phyloP scores from a whole-genome alignment of 495 filamentous ascomycete genomes.

The Penicillium parvum region DNA sequence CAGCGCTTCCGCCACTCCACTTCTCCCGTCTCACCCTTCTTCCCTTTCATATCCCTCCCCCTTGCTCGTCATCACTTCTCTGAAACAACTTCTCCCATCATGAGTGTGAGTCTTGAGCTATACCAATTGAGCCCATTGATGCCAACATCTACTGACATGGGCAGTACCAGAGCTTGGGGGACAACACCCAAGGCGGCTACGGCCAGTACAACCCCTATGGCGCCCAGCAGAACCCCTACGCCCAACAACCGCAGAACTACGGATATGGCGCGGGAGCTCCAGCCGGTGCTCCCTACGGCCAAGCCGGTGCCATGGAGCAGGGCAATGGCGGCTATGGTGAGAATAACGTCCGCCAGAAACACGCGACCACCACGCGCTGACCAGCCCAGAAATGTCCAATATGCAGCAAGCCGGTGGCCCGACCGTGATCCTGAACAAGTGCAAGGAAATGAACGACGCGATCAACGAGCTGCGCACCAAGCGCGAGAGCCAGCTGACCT shows the following conservation, averaged over 20 bases:
- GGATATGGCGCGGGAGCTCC: slow-evolving; percentile 41
- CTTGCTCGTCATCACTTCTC: neutral
- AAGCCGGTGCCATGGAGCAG: slow-evolving; percentile 39
- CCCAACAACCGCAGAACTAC: slow-evolving; percentile 35
- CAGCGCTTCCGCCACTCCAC: slow-evolving; percentile 23
- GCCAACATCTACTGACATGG: slow-evolving; percentile 6
- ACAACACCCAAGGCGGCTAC: slow-evolving; percentile 44
- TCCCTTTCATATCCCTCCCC: slow-evolving; percentile 8
- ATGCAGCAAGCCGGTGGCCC: slow-evolving; percentile 56
- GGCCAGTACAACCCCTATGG: slow-evolving; percentile 61
- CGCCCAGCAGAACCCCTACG: slow-evolving; percentile 45
- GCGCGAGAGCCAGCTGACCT: slow-evolving; percentile 34
- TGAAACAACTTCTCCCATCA: slow-evolving; percentile 16
- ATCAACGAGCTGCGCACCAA: slow-evolving; percentile 48
- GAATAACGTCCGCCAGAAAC: slow-evolving; percentile 1
- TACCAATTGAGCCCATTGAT: neutral
- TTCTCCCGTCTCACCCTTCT: slow-evolving; percentile 26
- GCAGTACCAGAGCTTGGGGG: slow-evolving; percentile 33
- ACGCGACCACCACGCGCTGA: slow-evolving; percentile 5
- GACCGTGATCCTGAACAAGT: slow-evolving; percentile 77
- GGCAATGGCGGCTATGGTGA: slow-evolving; percentile 43
- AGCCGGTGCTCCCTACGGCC: too few relatives aligned
- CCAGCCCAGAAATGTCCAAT: slow-evolving; percentile 58
- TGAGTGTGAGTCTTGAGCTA: slow-evolving; percentile 30
- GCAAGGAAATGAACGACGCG: slow-evolving; percentile 67